phyloP scores from a whole-genome alignment of 2,329 filamentous ascomycete genomes.

The Fusarium robinianum region DNA sequence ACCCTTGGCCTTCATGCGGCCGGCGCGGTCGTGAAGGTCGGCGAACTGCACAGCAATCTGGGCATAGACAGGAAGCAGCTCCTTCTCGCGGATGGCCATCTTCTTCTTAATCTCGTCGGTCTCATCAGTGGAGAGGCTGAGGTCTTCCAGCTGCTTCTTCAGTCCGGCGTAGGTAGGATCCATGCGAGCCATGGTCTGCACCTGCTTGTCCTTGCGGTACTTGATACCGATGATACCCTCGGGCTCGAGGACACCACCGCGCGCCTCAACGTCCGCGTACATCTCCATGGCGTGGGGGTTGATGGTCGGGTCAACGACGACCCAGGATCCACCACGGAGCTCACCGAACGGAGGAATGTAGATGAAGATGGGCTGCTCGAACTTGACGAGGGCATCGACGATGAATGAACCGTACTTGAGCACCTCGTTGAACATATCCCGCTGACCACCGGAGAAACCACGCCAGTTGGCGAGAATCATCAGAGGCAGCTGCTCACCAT shows the following conservation, averaged over 20 bases:
- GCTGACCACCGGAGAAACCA: slow-evolving; percentile 99
- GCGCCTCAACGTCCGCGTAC: slow-evolving; percentile 95
- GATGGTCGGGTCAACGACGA: slow-evolving; percentile 98
- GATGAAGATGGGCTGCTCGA: slow-evolving; percentile 97
- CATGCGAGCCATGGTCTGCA: slow-evolving; percentile 94
- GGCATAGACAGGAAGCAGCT: slow-evolving; percentile 87
- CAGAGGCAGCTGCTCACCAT: slow-evolving; percentile 94
- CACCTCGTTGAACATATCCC: slow-evolving; percentile 99
- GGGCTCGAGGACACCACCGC: slow-evolving; percentile 95
- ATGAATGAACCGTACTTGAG: slow-evolving; percentile 99
- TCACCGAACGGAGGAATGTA: slow-evolving; percentile 98
- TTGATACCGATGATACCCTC: slow-evolving; percentile 99
- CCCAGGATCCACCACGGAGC: slow-evolving; percentile 98
- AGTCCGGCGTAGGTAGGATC: slow-evolving; percentile 83
- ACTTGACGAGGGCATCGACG: slow-evolving; percentile 97
- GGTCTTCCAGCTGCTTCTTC: slow-evolving; percentile 72
- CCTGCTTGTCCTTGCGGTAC: slow-evolving; percentile 95
- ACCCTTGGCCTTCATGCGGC: slow-evolving; percentile 98
- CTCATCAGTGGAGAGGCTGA: slow-evolving; percentile 71
- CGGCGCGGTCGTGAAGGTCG: slow-evolving; percentile 94
- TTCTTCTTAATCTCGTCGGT: slow-evolving; percentile 78
- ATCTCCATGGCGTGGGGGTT: slow-evolving; percentile 98
- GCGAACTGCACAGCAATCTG: slow-evolving; percentile 98
- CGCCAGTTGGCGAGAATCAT: slow-evolving; percentile 99
- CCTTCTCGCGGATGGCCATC: slow-evolving; percentile 84